Percentiles rank a stretch among this genome's conserved stretches.
phyloP scores from a whole-genome alignment of 768 basidiomycete genomes.

The Podaxis carcinomalis region DNA sequence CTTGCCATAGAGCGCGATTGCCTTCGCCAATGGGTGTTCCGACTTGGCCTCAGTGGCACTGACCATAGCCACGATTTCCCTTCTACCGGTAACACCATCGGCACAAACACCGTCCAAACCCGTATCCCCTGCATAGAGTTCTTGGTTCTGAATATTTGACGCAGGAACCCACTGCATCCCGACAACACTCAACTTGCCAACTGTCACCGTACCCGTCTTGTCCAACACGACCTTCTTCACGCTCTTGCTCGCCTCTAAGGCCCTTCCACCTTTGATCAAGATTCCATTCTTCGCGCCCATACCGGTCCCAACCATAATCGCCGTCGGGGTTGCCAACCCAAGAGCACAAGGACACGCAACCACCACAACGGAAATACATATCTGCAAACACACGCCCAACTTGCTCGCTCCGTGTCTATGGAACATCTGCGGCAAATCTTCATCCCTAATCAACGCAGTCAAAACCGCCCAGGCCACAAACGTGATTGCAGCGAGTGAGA shows the following conservation, averaged over 20 bases:
- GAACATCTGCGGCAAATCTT: constrained; percentile 80
- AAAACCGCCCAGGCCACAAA: constrained; percentile 83
- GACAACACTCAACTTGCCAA: constrained; percentile 86
- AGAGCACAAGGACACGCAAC: constrained; percentile 98
- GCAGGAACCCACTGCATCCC: constrained; percentile 70
- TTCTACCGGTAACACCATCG: constrained; percentile 58
- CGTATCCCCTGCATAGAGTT: constrained; percentile 40
- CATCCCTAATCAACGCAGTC: constrained; percentile 50
- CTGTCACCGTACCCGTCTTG: constrained; percentile 97
- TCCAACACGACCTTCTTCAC: constrained; percentile 85
- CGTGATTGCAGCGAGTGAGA: constrained; percentile 75
- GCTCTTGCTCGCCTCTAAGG: constrained; percentile 84
- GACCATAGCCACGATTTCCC: constrained; percentile 73
- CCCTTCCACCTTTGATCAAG: constrained; percentile 94
- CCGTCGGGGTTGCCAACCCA: constrained; percentile 94
- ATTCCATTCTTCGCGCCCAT: constrained; percentile 97
- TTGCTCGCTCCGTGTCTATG: constrained; percentile 76
- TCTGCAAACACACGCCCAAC: constrained; percentile 88
- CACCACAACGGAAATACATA: constrained; percentile 97
- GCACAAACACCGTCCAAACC: constrained; percentile 44
- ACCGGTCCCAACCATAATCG: constrained; percentile 99
- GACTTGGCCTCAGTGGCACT: constrained; percentile 86
- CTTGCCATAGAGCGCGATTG: constrained; percentile 81
- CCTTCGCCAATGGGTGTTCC: constrained; percentile 95
- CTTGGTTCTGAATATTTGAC: constrained; percentile 22